A percentile compares a stretch with the other conserved stretches of the same genome.
phyloP scores from a whole-genome alignment of 768 basidiomycete species.

The Multifurca ochricompacta region DNA sequence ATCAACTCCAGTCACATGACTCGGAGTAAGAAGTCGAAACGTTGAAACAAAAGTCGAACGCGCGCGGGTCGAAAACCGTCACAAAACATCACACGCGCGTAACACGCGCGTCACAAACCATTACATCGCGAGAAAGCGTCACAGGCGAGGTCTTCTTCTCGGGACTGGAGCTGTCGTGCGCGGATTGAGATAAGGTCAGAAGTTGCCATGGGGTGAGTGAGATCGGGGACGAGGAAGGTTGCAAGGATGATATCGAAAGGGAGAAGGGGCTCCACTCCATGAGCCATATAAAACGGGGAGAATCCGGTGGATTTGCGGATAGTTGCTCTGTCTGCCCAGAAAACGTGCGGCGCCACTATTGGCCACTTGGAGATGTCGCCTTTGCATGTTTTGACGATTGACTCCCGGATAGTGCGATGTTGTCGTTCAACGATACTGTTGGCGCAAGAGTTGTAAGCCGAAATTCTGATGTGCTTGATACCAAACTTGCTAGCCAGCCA shows the following conservation, averaged over 20 bases:
- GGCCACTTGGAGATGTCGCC: constrained; percentile 31
- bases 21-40: too few relatives aligned
- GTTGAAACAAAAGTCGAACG: too few relatives aligned
- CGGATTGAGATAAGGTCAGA: constrained; percentile 16
- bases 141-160: constrained; percentile 5
- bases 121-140: too few relatives aligned
- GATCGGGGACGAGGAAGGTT: too few relatives aligned
- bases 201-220: constrained; percentile 9
- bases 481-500: constrained; percentile 19
- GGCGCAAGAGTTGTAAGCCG: too few relatives aligned
- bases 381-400: constrained; percentile 29
- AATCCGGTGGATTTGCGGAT: constrained; percentile 25
- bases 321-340: constrained; percentile 35
- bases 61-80: too few relatives aligned
- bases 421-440: constrained; percentile 30
- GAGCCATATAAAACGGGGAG: constrained; percentile 25
- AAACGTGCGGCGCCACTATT: constrained; percentile 19
- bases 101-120: too few relatives aligned
- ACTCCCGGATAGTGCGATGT: constrained; percentile 18
- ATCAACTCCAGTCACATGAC: too few relatives aligned
- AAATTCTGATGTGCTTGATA: constrained; percentile 35
- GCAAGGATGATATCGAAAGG: too few relatives aligned
- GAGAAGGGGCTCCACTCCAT: constrained; percentile 20
- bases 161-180: constrained; percentile 13
- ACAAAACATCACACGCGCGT: too few relatives aligned